Percentiles rank a stretch among this genome's conserved stretches.
Conservation (phyloP, 768 basidiomycete species). For the Rhizopogon vinicolor region DNA sequence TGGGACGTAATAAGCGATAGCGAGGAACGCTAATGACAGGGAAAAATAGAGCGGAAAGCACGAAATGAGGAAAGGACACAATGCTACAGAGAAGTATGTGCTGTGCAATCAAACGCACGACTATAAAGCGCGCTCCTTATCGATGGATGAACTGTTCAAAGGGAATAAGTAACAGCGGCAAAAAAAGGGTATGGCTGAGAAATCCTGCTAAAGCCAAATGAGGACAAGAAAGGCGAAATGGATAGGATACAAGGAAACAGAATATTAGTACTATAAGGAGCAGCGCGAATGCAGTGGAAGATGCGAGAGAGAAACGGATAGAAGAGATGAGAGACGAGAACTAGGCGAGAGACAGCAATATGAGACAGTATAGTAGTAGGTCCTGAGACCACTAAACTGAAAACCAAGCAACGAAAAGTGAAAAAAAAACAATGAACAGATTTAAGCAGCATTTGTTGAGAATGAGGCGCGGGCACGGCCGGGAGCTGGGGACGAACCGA, state of each 20-base stretch:
- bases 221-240: constrained; percentile 21
- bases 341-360: constrained; percentile 30
- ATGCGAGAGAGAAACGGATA: constrained; percentile 9
- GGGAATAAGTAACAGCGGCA: constrained; percentile 27
- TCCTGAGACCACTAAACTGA: constrained; percentile 22
- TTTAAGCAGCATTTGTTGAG: constrained; percentile 31
- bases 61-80: constrained; percentile 24
- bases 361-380: constrained; percentile 28
- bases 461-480: constrained; percentile 26
- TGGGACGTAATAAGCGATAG: constrained; percentile 8
- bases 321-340: constrained; percentile 12
- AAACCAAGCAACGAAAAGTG: constrained; percentile 14
- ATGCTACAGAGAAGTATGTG: constrained; percentile 29
- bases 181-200: constrained; percentile 19
- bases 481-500: constrained; percentile 8
- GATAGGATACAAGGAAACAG: constrained; percentile 25
- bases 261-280: constrained; percentile 28
- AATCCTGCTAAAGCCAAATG: constrained; percentile 26
- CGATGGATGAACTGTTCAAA: constrained; percentile 31
- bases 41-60: constrained; percentile 16
- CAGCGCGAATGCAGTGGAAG: constrained; percentile 11
- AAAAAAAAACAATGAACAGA: constrained; percentile 9
- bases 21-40: constrained; percentile 11
- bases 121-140: constrained; percentile 27
- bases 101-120: constrained; percentile 23